Percentiles rank a stretch among this genome's conserved stretches.
phyloP scores from a whole-genome alignment of 805 yeast genomes.

The Yarrowia bubula region DNA sequence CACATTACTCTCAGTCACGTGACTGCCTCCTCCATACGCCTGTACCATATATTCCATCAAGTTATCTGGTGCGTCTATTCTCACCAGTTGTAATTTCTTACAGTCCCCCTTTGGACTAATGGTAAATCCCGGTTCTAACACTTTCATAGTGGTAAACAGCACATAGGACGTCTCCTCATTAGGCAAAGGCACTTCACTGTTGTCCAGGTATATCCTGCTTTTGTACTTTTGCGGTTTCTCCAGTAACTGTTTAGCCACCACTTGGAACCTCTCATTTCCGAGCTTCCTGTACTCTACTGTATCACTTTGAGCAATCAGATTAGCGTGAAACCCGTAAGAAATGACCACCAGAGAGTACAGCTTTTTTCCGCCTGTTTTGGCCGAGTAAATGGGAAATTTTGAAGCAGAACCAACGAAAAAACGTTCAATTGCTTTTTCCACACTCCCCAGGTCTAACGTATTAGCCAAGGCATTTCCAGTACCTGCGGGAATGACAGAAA shows the following conservation, averaged over 20 bases:
- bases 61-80: slow-evolving; percentile 14
- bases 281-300: slow-evolving; percentile 59
- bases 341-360: slow-evolving; percentile 54
- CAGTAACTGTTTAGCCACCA: slow-evolving; percentile 53
- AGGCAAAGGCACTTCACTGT: neutral
- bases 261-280: slow-evolving; percentile 65
- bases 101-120: slow-evolving; percentile 14
- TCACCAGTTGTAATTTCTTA: neutral
- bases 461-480: slow-evolving; percentile 81
- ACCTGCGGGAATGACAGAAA: slow-evolving; percentile 63
- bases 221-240: neutral
- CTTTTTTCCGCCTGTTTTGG: slow-evolving; percentile 38
- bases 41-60: slow-evolving; percentile 21
- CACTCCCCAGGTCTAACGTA: slow-evolving; percentile 48
- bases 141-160: slow-evolving; percentile 10
- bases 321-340: slow-evolving; percentile 86
- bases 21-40: slow-evolving; percentile 5
- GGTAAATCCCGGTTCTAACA: neutral
- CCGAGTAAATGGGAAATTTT: slow-evolving; percentile 25
- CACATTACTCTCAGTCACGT: neutral
- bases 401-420: slow-evolving; percentile 34
- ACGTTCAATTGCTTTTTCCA: slow-evolving; percentile 36
- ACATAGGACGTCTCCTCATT: slow-evolving; percentile 1
- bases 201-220: neutral
- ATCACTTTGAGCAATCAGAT: slow-evolving; percentile 77